Percentiles rank a stretch among this genome's conserved stretches.
These are phyloP conservation scores for Fusarium siculi DNA, from an alignment of 2,329 filamentous ascomycete species.

Conservation along the genomic window DNA sequence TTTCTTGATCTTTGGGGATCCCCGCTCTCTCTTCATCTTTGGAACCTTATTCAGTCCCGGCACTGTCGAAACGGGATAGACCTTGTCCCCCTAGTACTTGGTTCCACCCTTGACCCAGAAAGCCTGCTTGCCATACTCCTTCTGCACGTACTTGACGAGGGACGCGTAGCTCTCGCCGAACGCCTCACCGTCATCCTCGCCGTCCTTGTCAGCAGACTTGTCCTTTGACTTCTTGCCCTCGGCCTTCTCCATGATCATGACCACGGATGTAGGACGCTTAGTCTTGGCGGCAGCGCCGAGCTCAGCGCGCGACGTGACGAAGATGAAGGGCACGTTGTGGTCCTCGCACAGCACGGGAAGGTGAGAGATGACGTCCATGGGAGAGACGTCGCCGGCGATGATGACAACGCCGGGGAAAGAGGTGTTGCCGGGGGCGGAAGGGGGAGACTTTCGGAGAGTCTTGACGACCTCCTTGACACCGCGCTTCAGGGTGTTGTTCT, in stretches of 20 bases:
- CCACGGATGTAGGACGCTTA: slow-evolving; percentile 95
- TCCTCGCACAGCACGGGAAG: slow-evolving; percentile 98
- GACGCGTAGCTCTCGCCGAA: slow-evolving; percentile 73
- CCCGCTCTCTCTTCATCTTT: not conserved
- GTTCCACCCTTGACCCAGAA: slow-evolving; percentile 58
- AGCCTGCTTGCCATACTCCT: slow-evolving; percentile 70
- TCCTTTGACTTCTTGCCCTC: slow-evolving; percentile 57
- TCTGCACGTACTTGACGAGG: slow-evolving; percentile 72
- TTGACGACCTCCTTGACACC: slow-evolving; percentile 99
- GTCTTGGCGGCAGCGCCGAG: slow-evolving; percentile 93
- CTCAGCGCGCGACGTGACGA: slow-evolving; percentile 91
- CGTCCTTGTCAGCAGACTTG: slow-evolving; percentile 57
- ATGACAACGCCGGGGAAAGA: slow-evolving; percentile 81
- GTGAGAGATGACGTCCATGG: slow-evolving; percentile 98
- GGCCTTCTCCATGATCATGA: slow-evolving; percentile 80
- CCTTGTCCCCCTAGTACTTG: slow-evolving; percentile 24
- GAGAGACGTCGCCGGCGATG: slow-evolving; percentile 96
- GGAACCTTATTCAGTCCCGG: not conserved
- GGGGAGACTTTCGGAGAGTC: slow-evolving; percentile 90
- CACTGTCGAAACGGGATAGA: not conserved
- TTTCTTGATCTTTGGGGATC: not conserved
- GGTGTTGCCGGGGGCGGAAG: slow-evolving; percentile 71
- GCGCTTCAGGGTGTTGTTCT: slow-evolving; percentile 94
- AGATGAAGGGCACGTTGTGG: slow-evolving; percentile 96
- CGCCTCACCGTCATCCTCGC: slow-evolving; percentile 65